A percentile compares a stretch with the other conserved stretches of the same genome.
Evolutionary conservation across 805 yeast genomes (phyloP).

Genomic region (Pichia kluyveri): DNA sequence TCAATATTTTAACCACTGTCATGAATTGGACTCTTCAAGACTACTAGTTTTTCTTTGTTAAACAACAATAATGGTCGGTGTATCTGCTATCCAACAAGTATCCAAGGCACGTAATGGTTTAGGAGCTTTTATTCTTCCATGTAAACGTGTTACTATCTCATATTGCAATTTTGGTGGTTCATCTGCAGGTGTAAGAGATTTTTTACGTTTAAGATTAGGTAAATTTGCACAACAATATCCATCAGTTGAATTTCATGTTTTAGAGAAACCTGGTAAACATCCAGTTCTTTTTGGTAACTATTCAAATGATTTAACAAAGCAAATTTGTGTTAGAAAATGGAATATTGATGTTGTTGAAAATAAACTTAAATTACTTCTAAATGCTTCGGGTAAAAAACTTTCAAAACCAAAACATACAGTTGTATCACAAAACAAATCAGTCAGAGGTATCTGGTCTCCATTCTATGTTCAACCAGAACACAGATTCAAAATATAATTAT

Average conservation of each 20-base stretch:
- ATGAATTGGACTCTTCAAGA: not conserved
- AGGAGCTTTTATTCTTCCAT: conserved; percentile 65
- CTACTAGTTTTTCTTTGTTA: not conserved
- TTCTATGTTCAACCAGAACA: conserved; percentile 56
- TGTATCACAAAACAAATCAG: conserved; percentile 67
- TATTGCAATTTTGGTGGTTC: conserved; percentile 97
- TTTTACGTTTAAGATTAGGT: conserved; percentile 44
- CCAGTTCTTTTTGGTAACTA: conserved; percentile 65
- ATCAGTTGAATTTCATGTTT: conserved; percentile 61
- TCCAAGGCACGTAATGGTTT: conserved; percentile 68
- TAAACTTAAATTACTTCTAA: conserved; percentile 54
- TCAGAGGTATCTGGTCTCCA: conserved; percentile 98
- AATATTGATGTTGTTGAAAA: conserved; percentile 50
- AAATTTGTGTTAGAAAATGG: conserved; percentile 70
- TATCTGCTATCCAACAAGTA: conserved; percentile 48
- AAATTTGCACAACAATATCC: conserved; percentile 53
- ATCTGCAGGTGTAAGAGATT: conserved; percentile 69
- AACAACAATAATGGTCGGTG: conserved; percentile 24
- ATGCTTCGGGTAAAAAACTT: conserved; percentile 58
- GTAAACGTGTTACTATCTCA: conserved; percentile 65
- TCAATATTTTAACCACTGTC: not conserved
- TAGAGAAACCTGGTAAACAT: conserved; percentile 64
- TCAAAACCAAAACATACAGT: conserved; percentile 69
- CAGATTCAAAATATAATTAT: conserved; percentile 23
- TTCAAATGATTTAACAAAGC: conserved; percentile 19